These are phyloP conservation scores for Aspergillus sp. DNA, from an alignment of 2,329 filamentous ascomycete genomes.

Conservation along the genomic window DNA sequence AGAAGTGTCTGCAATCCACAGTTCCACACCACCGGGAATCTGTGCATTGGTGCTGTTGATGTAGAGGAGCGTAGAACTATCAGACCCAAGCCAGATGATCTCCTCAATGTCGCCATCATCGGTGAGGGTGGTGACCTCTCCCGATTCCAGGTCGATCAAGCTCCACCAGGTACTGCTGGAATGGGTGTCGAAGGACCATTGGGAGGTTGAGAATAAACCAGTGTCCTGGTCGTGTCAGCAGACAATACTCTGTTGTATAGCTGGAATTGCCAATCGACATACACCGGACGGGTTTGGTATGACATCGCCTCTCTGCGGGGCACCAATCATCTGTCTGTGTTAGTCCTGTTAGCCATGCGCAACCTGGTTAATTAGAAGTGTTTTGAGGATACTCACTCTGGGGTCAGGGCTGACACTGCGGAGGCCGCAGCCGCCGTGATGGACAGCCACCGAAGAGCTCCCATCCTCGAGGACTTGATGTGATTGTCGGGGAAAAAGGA, in stretches of 20 bases:
- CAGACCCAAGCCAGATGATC: conserved; percentile 73
- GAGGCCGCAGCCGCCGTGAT: conserved; percentile 25
- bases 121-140: conserved; percentile 66
- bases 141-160: conserved; percentile 69
- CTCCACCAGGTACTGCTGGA: conserved; percentile 62
- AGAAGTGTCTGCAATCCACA: conserved; percentile 40
- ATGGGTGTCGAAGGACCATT: conserved; percentile 79
- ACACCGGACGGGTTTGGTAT: conserved; percentile 45
- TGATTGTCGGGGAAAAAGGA: background rate
- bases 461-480: conserved; percentile 22
- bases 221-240: conserved; percentile 33
- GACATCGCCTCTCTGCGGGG: conserved; percentile 40
- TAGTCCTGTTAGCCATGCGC: background rate
- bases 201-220: conserved; percentile 61
- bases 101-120: conserved; percentile 67
- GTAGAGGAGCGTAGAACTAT: conserved; percentile 61
- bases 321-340: conserved; percentile 38
- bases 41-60: conserved; percentile 51
- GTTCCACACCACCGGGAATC: conserved; percentile 41
- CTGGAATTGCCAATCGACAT: conserved; percentile 17
- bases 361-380: background rate
- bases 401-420: conserved; percentile 29
- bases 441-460: conserved; percentile 26
- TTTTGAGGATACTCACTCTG: conserved; percentile 27
- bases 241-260: background rate